A percentile compares a stretch with the other conserved stretches of the same genome.
Evolutionary conservation across 306 rosid genomes (phyloP).

Genomic region (Crotalaria pallida): DNA sequence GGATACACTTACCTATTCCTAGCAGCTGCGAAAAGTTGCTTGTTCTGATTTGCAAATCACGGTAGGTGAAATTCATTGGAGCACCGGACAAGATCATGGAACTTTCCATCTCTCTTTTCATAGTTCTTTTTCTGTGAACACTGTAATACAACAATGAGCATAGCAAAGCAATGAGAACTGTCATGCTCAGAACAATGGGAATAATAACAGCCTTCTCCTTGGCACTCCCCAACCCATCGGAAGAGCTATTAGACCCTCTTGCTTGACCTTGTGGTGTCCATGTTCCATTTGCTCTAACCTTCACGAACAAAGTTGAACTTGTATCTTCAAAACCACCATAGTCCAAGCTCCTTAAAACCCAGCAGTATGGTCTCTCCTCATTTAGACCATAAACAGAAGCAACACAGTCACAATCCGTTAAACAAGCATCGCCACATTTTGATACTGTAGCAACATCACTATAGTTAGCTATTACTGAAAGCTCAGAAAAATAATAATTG

Average conservation of each 20-base stretch:
- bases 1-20: constrained; percentile 54
- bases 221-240: constrained; percentile 37
- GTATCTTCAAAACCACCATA: constrained; percentile 93
- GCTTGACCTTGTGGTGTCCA: constrained; percentile 27
- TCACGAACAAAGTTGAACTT: constrained; percentile 74
- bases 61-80: constrained; percentile 66
- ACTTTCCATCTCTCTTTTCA: constrained; percentile 67
- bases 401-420: constrained; percentile 78
- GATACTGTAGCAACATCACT: constrained; percentile 61
- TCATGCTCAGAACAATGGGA: constrained; percentile 68
- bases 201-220: constrained; percentile 57
- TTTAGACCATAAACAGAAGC: constrained; percentile 85
- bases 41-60: constrained; percentile 76
- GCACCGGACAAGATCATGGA: constrained; percentile 74
- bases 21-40: constrained; percentile 66
- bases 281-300: constrained; percentile 53
- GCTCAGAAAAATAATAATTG: constrained; percentile 67
- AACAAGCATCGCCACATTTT: constrained; percentile 84
- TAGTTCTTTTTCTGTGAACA: constrained; percentile 56
- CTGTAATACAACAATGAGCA: constrained; percentile 63
- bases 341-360: constrained; percentile 73
- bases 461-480: constrained; percentile 75
- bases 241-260: constrained; percentile 38
- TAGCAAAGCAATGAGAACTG: constrained; percentile 57
- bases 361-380: constrained; percentile 80